A percentile compares a stretch with the other conserved stretches of the same genome.
Conservation (phyloP, 2,329 filamentous ascomycete species). For the Ascochyta viciae-villosae region DNA sequence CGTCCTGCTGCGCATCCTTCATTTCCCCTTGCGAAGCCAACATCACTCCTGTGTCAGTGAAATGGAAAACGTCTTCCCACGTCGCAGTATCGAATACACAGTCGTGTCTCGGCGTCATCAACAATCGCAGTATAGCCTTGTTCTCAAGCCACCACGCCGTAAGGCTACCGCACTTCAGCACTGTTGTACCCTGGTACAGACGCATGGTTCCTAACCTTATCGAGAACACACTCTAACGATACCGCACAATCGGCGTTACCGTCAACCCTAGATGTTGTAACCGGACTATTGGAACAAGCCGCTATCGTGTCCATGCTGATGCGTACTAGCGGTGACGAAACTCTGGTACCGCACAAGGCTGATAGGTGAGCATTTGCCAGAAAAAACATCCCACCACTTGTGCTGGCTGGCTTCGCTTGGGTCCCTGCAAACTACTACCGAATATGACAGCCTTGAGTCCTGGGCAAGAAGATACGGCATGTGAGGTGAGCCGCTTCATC, state of each 20-base stretch:
- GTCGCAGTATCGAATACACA: background rate
- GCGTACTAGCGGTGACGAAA: slow-evolving; percentile 4
- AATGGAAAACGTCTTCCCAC: background rate
- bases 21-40: slow-evolving; percentile 10
- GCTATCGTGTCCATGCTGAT: background rate
- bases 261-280: slow-evolving; percentile 1
- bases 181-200: background rate
- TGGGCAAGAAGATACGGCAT: background rate
- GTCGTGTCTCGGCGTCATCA: background rate
- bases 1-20: slow-evolving; percentile 3
- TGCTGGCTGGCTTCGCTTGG: background rate
- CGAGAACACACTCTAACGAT: background rate
- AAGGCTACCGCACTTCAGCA: background rate
- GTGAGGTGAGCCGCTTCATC: background rate
- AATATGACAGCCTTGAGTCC: background rate
- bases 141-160: background rate
- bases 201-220: background rate
- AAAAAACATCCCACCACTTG: slow-evolving; percentile 6
- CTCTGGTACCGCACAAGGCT: slow-evolving; percentile 11
- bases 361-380: background rate
- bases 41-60: background rate
- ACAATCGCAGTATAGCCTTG: background rate
- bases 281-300: slow-evolving; percentile 17
- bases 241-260: slow-evolving; percentile 7
- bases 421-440: background rate